Conservation (phyloP, 176 grass and related monocot species). For the Oryza meridionalis region DNA sequence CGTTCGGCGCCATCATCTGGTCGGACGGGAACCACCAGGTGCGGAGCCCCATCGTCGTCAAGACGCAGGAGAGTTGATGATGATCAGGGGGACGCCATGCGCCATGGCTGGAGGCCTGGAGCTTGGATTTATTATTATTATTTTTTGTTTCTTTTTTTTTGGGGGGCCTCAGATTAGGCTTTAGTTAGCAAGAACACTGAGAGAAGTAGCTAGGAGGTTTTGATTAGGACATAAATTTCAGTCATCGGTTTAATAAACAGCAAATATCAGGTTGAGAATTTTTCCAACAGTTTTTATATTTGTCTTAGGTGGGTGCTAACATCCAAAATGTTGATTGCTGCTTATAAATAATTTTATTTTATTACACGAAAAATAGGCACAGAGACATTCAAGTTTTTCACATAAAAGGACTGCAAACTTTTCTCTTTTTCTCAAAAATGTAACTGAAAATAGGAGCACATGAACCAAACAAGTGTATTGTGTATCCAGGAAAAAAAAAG, state of each 20-base stretch:
- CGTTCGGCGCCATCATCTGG: conserved; percentile 61
- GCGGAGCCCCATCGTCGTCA: conserved; percentile 52
- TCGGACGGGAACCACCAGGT: conserved; percentile 63
- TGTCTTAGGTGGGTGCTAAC: no score
- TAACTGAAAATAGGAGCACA: no score
- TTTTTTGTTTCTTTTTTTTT: neutral
- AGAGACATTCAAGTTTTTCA: no score
- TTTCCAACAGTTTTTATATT: neutral
- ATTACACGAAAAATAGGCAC: no score
- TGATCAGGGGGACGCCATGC: neutral
- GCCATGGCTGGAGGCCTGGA: neutral
- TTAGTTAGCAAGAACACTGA: neutral
- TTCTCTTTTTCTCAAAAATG: no score
- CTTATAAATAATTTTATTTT: no score
- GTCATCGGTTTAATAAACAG: neutral
- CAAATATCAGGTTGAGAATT: neutral
- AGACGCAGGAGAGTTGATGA: neutral
- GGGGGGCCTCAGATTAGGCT: neutral
- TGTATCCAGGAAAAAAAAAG: no score
- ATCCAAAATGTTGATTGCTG: no score
- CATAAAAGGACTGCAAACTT: no score
- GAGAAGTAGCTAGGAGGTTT: neutral
- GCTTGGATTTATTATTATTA: neutral
- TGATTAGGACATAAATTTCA: neutral
- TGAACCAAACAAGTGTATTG: no score